These are phyloP conservation scores for Earliella scabrosa DNA, from an alignment of 1,284 basidiomycete species.

Conservation along the genomic window DNA sequence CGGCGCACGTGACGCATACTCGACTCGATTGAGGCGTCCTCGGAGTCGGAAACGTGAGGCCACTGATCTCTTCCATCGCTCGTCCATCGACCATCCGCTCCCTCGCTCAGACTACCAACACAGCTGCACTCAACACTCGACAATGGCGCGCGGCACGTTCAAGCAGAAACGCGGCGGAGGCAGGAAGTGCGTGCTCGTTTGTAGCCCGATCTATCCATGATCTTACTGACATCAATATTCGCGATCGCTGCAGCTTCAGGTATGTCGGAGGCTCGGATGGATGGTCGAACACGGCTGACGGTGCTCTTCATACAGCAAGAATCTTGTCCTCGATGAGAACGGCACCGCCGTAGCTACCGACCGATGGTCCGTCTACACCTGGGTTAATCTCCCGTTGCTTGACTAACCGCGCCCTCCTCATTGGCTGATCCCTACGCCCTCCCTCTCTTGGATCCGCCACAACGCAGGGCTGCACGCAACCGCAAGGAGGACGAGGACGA, in stretches of 20 bases:
- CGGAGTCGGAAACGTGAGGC: neutral
- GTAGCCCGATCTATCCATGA: neutral
- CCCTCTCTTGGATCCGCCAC: too few species aligned
- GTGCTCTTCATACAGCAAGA: constrained; percentile 44
- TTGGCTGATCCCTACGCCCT: constrained; percentile 7
- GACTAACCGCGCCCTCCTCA: constrained; percentile 4
- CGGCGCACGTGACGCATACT: constrained; percentile 13
- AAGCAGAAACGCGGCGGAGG: constrained; percentile 88
- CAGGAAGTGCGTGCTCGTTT: constrained; percentile 40
- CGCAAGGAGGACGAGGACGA: constrained; percentile 24
- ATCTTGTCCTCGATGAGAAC: constrained; percentile 63
- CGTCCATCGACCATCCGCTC: neutral
- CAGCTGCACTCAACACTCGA: neutral
- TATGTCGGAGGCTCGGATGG: constrained; percentile 14
- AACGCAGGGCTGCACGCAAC: constrained; percentile 19
- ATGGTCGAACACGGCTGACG: neutral
- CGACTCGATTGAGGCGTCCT: neutral
- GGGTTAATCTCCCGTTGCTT: constrained; percentile 13
- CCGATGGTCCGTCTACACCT: constrained; percentile 42
- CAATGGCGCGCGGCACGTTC: constrained; percentile 58
- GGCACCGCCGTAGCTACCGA: constrained; percentile 61
- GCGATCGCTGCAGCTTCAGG: constrained; percentile 33
- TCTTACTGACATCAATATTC: neutral
- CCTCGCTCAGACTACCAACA: neutral
- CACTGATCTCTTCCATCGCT: neutral